Evolutionary conservation across 179 eudicot genomes (phyloP), one percentile per base, ranked within the genome.

Genomic region (Monotropa hypopitys): DNA sequence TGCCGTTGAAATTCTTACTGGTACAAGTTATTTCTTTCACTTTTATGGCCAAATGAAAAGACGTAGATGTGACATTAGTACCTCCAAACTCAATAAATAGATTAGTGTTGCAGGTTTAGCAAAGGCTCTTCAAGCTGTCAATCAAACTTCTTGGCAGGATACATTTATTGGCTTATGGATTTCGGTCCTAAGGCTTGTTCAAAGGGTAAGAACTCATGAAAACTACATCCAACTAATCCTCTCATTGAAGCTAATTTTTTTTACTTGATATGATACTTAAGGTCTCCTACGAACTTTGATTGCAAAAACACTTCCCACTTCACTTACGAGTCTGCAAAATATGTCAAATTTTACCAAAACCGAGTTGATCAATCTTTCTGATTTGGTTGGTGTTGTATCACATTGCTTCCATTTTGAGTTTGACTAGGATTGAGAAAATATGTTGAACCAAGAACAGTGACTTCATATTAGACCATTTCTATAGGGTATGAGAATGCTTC

Each of bases 161-260:
- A 85, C 97, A 13, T 93, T 95, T 85, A 86, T 90, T 79, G 97
- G 95, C 77, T 79, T 93, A 70, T 95, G 97, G 99, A 85, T 91
- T 82, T 88, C 97, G 50, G 97, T 93, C 86, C 84, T 95, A 59
- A 88, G 99, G 71, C 89, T 95, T 75, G 95, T 95, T 81, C 97
- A 95, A 83, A 88, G 99, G 89, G 99, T 95, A 79, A 78, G 88
- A 51, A 46, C 45, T 79, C 73, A 28, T 67, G 33, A 40, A 51
- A 53, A 18, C 18, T 79, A 13, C 45, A 9, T 38, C 57, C 43
- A 42, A 20, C 10, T 35, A 74, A 46, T 68, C 49, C 18, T 46
- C 43, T 30, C 43, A 46, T 62, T 18, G 21, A 10, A 38, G 30
- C 12, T n/a, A 73, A 73, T n/a, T 72, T 49, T 53, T 18, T 54